Conservation (phyloP, 306 rosid genomes). For the Abrus pulchellus region DNA sequence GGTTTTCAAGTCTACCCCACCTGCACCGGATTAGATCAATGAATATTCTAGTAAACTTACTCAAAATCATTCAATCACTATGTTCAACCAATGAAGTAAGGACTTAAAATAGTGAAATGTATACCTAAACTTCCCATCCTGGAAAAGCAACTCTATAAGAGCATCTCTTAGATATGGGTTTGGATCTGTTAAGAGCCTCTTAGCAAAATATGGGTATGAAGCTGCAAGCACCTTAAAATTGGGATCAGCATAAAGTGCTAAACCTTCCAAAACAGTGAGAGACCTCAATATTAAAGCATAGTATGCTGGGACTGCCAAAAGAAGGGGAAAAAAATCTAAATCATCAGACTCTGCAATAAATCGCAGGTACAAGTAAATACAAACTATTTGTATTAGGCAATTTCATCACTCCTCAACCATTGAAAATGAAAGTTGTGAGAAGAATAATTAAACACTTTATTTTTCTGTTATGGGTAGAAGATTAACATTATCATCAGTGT, state of each 20-base stretch:
- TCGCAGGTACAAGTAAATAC: constrained; percentile 12
- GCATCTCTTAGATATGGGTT: constrained; percentile 96
- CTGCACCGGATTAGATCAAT: constrained; percentile 60
- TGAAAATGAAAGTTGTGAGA: constrained; percentile 17
- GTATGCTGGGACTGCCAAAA: constrained; percentile 87
- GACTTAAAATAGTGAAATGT: constrained; percentile 41
- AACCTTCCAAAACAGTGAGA: constrained; percentile 91
- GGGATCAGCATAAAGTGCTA: constrained; percentile 94
- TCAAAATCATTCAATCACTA: constrained; percentile 34
- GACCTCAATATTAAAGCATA: constrained; percentile 94
- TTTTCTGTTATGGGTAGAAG: background rate
- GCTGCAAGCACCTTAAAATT: constrained; percentile 97
- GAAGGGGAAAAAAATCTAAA: constrained; percentile 36
- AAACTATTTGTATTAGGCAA: constrained; percentile 28
- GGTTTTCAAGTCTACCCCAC: constrained; percentile 90
- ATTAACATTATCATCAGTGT: background rate
- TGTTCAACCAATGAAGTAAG: constrained; percentile 26
- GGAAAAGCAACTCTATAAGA: constrained; percentile 88
- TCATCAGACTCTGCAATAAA: constrained; percentile 47
- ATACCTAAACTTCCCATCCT: constrained; percentile 87
- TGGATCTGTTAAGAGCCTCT: constrained; percentile 92
- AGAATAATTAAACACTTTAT: constrained; percentile 8
- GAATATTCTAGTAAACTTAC: constrained; percentile 45
- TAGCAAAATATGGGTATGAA: constrained; percentile 93
- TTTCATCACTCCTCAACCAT: constrained; percentile 19